Evolutionary conservation across 2,329 filamentous ascomycete species (phyloP), one percentile per base, ranked within the genome.

Genomic region (Monosporascus cannonballus): DNA sequence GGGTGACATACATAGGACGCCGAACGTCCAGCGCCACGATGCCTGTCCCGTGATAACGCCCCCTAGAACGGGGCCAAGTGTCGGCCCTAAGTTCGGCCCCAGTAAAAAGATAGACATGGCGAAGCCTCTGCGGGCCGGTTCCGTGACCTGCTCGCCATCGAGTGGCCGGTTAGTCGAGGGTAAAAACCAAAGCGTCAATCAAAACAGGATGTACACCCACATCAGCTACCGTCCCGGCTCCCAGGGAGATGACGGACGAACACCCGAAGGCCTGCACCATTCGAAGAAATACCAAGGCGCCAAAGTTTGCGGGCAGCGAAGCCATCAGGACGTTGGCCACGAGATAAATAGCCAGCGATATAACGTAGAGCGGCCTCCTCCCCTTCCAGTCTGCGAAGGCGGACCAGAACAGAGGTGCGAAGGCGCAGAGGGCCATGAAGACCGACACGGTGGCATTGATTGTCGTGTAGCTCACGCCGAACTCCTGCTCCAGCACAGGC

Each of bases 21-120:
- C 73, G 53, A 76, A 76, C 4, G 71, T 65, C 73, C 73, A 76
- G 55, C 74, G 61, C 74, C 74, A 76, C 4, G 59, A 63, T 1
- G 64, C 56, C 2, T 52, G 51, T 2, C 62, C 61, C 3, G 70
- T 67, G 30, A 76, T 65, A 20, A 64, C 63, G 24, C 73, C 73
- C 4, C 73, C 74, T 3, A 76, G 60, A 1, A 75, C 57, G 0
- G 74, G 74, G 0, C 74, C 74, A 1, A 76, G 56, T 0, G 75
- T 67, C 2, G 73, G 74, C 2, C 74, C 73, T 3, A 74, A 63
- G 14, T 75, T 69, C 4, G 73, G 73, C 0, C 73, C 73, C 37
- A 76, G 61, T 7, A 74, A 61, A 49, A 76, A 75, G 46, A 69
- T 66, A 3, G 70, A 68, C 61, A 76, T 68, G 38, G 71, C 65